Percentiles rank a stretch among this genome's conserved stretches.
Evolutionary conservation across 768 basidiomycete species (phyloP).

Genomic region (Termitomyces sp.): DNA sequence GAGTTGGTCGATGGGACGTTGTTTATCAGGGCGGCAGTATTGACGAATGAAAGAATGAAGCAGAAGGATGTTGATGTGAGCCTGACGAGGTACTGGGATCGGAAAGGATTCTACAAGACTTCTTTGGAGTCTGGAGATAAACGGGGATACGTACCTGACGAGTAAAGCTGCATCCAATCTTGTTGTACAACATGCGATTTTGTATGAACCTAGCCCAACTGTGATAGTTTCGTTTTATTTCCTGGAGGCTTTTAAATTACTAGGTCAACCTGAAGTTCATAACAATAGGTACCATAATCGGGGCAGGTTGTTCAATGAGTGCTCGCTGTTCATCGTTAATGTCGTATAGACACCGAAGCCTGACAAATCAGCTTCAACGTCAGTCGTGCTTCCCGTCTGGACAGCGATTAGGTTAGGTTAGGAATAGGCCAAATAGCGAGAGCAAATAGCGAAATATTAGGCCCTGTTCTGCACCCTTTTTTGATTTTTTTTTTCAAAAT

Average conservation of each 20-base stretch:
- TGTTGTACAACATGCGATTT: background rate
- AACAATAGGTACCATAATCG: background rate
- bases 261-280: no score
- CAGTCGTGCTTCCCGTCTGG: no score
- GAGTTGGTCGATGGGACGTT: conserved; percentile 49
- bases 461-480: no score
- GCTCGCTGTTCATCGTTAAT: no score
- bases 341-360: no score
- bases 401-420: no score
- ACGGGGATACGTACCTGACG: background rate
- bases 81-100: conserved; percentile 16
- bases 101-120: conserved; percentile 14
- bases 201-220: background rate
- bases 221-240: background rate
- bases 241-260: no score
- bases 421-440: no score
- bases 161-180: background rate
- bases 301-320: background rate
- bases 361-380: no score
- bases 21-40: conserved; percentile 47
- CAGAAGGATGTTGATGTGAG: conserved; percentile 19
- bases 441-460: no score
- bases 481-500: no score
- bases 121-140: background rate
- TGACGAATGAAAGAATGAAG: conserved; percentile 34